phyloP scores from a whole-genome alignment of 495 filamentous ascomycete species.

The Aspergillus haitiensis region DNA sequence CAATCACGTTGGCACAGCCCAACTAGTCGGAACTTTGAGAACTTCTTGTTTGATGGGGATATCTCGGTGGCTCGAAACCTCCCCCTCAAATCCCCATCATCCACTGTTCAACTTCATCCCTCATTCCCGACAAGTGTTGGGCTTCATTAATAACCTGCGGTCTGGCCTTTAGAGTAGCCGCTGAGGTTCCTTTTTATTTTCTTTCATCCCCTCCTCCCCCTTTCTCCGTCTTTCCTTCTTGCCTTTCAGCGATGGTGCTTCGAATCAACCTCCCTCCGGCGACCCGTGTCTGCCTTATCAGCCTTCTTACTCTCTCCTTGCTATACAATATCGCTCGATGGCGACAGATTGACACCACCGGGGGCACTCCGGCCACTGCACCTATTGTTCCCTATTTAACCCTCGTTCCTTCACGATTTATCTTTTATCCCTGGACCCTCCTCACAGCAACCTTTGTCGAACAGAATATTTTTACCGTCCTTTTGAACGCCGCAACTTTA shows the following conservation, averaged over 20 bases:
- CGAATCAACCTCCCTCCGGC: constrained; percentile 91
- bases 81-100: background rate
- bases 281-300: constrained; percentile 76
- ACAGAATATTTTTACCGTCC: constrained; percentile 85
- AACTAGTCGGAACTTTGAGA: background rate
- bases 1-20: constrained; percentile 20
- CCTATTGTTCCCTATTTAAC: constrained; percentile 81
- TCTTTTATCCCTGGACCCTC: constrained; percentile 92
- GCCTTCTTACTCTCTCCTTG: constrained; percentile 71
- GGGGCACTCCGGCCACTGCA: constrained; percentile 39
- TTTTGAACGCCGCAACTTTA: constrained; percentile 75
- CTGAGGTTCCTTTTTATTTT: constrained; percentile 20
- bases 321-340: constrained; percentile 67
- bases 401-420: constrained; percentile 76
- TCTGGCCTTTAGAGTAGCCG: constrained; percentile 31
- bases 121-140: constrained; percentile 17
- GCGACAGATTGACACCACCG: constrained; percentile 64
- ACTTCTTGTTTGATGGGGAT: background rate
- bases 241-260: constrained; percentile 60
- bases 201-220: no score
- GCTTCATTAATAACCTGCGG: constrained; percentile 31
- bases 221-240: no score
- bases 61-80: background rate
- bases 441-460: constrained; percentile 85
- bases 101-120: constrained; percentile 11